Evolutionary conservation across 2,329 filamentous ascomycete species (phyloP).

Genomic region (Scytalidium sp.): DNA sequence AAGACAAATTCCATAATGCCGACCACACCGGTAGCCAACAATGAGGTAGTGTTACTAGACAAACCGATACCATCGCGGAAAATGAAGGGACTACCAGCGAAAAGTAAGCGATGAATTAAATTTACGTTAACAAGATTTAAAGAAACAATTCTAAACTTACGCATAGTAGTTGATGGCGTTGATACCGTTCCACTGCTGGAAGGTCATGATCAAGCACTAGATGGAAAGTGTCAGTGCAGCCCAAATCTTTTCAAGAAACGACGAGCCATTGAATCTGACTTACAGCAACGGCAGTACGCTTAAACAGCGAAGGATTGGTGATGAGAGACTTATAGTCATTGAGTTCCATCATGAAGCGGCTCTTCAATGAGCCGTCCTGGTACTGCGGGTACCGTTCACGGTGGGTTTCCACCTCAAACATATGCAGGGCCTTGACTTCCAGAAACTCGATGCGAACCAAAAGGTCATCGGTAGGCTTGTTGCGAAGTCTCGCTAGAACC

Average conservation of each 20-base stretch:
- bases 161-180: slow-evolving; percentile 44
- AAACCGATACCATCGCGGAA: slow-evolving; percentile 49
- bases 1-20: slow-evolving; percentile 66
- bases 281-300: slow-evolving; percentile 57
- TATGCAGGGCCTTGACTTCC: slow-evolving; percentile 48
- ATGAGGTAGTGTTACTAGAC: slow-evolving; percentile 40
- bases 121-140: slow-evolving; percentile 9
- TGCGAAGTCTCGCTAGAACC: slow-evolving; percentile 51
- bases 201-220: slow-evolving; percentile 21
- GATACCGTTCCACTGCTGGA: slow-evolving; percentile 50
- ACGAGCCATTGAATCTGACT: slow-evolving; percentile 58
- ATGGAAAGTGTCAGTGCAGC: slow-evolving; percentile 41
- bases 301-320: slow-evolving; percentile 54
- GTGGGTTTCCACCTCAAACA: slow-evolving; percentile 32
- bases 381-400: slow-evolving; percentile 32
- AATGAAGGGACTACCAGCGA: slow-evolving; percentile 48
- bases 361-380: slow-evolving; percentile 55
- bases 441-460: slow-evolving; percentile 54
- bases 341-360: slow-evolving; percentile 47
- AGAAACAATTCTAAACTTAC: slow-evolving; percentile 19
- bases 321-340: slow-evolving; percentile 50
- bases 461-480: slow-evolving; percentile 49
- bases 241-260: slow-evolving; percentile 58
- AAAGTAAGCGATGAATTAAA: slow-evolving; percentile 33
- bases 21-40: slow-evolving; percentile 67